Percentiles rank a stretch among this genome's conserved stretches.
phyloP scores from a whole-genome alignment of 495 filamentous ascomycete species.

The Staphylotrichum longicolle region DNA sequence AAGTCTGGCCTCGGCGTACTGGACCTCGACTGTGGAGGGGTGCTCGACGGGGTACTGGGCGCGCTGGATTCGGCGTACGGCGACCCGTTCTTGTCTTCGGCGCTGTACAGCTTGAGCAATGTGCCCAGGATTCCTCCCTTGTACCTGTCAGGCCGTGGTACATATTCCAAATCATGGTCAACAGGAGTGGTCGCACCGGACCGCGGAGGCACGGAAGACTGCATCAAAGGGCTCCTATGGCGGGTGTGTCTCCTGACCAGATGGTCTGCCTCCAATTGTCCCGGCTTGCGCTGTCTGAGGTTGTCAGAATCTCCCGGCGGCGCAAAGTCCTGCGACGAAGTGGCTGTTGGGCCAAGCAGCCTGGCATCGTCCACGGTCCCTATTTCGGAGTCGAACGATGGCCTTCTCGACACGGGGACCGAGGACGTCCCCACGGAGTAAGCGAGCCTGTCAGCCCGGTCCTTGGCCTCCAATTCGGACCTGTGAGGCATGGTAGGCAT shows the following conservation, averaged over 20 bases:
- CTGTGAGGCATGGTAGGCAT: constrained; percentile 13
- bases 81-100: constrained; percentile 25
- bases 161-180: constrained; percentile 58
- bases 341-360: constrained; percentile 2
- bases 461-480: constrained; percentile 35
- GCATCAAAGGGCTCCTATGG: constrained; percentile 23
- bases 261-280: constrained; percentile 27
- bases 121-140: constrained; percentile 74
- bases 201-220: constrained; percentile 12
- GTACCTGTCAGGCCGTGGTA: constrained; percentile 66
- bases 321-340: constrained; percentile 19
- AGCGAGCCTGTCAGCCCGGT: constrained; percentile 38
- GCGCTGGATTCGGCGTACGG: constrained; percentile 26
- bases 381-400: constrained; percentile 24
- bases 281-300: constrained; percentile 21
- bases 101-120: constrained; percentile 72
- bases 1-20: constrained; percentile 52
- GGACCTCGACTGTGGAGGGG: constrained; percentile 46
- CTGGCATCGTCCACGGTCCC: constrained; percentile 8
- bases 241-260: constrained; percentile 29
- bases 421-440: constrained; percentile 36
- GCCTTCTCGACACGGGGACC: constrained; percentile 33
- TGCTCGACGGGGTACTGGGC: constrained; percentile 32
- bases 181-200: constrained; percentile 33
- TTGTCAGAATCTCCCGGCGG: constrained; percentile 1